Evolutionary conservation across 352 stramenopile species (phyloP).

Genomic region (Thalassiosira hispida): DNA sequence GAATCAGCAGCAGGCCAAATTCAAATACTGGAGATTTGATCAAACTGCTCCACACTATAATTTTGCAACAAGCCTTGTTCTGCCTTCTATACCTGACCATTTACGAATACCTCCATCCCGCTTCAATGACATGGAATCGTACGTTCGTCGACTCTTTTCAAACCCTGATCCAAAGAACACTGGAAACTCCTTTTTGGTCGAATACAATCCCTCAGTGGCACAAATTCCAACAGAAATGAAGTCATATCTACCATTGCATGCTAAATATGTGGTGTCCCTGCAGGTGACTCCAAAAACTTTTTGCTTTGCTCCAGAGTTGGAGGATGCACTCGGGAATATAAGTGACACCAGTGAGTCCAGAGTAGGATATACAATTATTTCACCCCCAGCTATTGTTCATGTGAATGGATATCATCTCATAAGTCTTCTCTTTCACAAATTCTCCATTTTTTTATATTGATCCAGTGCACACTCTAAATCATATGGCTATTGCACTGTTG

Average conservation of each 20-base stretch:
- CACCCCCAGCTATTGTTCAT: no score
- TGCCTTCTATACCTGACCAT: background rate
- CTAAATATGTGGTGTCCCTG: background rate
- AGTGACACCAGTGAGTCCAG: constrained; percentile 17
- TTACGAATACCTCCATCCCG: background rate
- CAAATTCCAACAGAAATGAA: background rate
- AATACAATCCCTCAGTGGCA: constrained; percentile 36
- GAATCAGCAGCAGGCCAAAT: background rate
- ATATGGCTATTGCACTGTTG: constrained; percentile 24
- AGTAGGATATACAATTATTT: background rate
- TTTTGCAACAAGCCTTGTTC: background rate
- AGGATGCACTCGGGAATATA: constrained; percentile 14
- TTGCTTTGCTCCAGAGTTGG: background rate
- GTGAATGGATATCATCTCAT: no score
- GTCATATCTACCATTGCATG: background rate
- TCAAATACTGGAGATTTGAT: constrained; percentile 22
- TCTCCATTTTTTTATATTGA: no score
- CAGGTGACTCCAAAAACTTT: background rate
- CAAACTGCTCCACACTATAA: background rate
- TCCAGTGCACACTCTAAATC: background rate
- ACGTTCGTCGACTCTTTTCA: background rate
- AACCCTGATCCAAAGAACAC: background rate
- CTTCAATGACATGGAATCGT: constrained; percentile 4
- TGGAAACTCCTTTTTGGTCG: constrained; percentile 19
- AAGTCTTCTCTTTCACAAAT: no score